Base-by-base conservation (phyloP, 2,329 filamentous ascomycete species). In the Colletotrichum sidae region DNA sequence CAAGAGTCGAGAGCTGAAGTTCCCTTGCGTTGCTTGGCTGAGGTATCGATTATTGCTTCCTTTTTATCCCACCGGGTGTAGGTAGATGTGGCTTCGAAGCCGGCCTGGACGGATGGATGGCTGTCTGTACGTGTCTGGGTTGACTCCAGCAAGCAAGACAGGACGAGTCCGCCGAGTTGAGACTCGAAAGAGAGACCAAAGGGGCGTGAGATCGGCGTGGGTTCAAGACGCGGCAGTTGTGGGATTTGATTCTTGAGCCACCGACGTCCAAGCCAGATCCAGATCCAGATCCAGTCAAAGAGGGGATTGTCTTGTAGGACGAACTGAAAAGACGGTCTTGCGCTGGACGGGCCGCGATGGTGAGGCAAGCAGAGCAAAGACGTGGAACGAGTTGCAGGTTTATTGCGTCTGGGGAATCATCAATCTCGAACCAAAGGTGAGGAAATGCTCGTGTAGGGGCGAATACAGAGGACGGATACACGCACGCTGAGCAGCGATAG, bases 1-100 rank as follows among this genome's bases (percentile, higher is more conserved):
- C 39, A 51, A 62, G 38, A 53, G 52, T 56, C 62, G 25, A 52
- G n/a, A 62, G 62, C 62, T 65, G 62, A 65, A 37, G 25, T 65
- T 62, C 58, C 62, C 62, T 62, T 65, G 62, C 62, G 53, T 65
- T 35, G 58, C 62, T 65, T 62, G 62, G 62, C 62, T 51, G 17
- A 17, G 17, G 17, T 17, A 39, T 52, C 57, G 37, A 60, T 45
- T 15, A 44, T 47, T 52, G 59, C 34, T 56, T 57, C 13, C 59
- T 56, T 54, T 62, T 62, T 38, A 42, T 35, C 45, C 38, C 33
- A 38, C 46, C 52, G n/a, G 51, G 38, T 42, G 8, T 17, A 11
- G 17, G 17, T 8, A 46, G 9, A 33, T 17, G 47, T 59, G 39
- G 46, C 56, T 59, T 52, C 39, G 33, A 35, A 45, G 47, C 38